These are phyloP conservation scores for Carnegiea gigantea DNA, from an alignment of 179 eudicot species.

Conservation along the genomic window DNA sequence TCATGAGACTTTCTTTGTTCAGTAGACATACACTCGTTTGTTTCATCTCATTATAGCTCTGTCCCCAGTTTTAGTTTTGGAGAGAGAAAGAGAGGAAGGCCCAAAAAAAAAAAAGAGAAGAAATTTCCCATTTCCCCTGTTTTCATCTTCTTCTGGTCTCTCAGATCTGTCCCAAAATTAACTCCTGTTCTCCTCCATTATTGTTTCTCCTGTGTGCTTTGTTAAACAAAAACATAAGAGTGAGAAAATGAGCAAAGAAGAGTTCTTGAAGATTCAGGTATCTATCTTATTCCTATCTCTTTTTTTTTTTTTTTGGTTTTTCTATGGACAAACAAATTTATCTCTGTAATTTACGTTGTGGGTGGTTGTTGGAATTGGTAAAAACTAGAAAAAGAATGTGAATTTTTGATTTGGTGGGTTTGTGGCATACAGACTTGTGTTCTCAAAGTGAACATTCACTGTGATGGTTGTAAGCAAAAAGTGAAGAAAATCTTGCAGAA, in stretches of 20 bases:
- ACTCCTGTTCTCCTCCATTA: neutral
- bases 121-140: constrained; percentile 8
- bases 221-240: neutral
- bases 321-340: neutral
- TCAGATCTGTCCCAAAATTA: constrained; percentile 22
- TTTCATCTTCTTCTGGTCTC: neutral
- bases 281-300: neutral
- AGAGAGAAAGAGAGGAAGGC: neutral
- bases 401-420: constrained; percentile 5
- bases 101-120: neutral
- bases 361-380: neutral
- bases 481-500: constrained; percentile 53
- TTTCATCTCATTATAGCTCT: constrained; percentile 24
- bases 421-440: constrained; percentile 47
- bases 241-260: constrained; percentile 44
- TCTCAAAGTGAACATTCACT: constrained; percentile 55
- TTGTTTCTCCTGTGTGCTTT: neutral
- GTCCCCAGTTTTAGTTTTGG: neutral
- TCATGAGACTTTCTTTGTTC: constrained; percentile 2
- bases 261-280: constrained; percentile 54
- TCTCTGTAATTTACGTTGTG: neutral
- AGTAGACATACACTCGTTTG: constrained; percentile 14
- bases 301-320: neutral
- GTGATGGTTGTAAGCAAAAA: constrained; percentile 54
- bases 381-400: neutral